Conservation (phyloP, 257 asterid genomes). For the Orobanche coerulescens region DNA sequence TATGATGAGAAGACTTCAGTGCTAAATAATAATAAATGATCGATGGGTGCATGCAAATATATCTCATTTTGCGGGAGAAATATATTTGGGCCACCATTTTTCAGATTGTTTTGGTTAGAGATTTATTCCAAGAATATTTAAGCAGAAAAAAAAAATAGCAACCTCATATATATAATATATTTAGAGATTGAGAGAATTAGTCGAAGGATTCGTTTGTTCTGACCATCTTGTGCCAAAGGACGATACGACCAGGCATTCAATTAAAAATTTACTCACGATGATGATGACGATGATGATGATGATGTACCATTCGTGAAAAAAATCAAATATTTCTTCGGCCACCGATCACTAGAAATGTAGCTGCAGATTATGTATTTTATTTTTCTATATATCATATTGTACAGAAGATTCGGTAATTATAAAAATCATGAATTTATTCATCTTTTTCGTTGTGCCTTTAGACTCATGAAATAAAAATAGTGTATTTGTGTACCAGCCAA, state of each 20-base stretch:
- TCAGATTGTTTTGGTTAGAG: not conserved
- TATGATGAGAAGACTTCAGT: constrained; percentile 27
- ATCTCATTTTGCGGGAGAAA: constrained; percentile 18
- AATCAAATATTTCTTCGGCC: not conserved
- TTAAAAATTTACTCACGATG: too few relatives aligned
- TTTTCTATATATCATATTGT: not conserved
- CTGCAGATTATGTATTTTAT: too few relatives aligned
- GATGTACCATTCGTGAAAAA: not conserved
- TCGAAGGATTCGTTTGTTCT: too few relatives aligned
- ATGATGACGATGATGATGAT: too few relatives aligned
- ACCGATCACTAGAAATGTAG: not conserved
- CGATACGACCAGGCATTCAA: too few relatives aligned
- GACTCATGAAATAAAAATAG: not conserved
- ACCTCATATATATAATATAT: too few relatives aligned
- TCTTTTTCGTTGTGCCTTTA: not conserved
- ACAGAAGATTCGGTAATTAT: not conserved
- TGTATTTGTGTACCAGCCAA: too few relatives aligned
- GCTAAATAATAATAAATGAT: not conserved
- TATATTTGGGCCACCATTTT: not conserved
- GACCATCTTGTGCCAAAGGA: too few relatives aligned
- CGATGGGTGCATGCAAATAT: constrained; percentile 1
- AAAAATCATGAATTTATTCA: not conserved
- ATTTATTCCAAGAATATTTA: too few relatives aligned
- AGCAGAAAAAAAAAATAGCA: too few relatives aligned
- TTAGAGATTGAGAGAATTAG: too few relatives aligned